Evolutionary conservation across 2,329 filamentous ascomycete genomes (phyloP).

Genomic region (Didymella arachidicola): DNA sequence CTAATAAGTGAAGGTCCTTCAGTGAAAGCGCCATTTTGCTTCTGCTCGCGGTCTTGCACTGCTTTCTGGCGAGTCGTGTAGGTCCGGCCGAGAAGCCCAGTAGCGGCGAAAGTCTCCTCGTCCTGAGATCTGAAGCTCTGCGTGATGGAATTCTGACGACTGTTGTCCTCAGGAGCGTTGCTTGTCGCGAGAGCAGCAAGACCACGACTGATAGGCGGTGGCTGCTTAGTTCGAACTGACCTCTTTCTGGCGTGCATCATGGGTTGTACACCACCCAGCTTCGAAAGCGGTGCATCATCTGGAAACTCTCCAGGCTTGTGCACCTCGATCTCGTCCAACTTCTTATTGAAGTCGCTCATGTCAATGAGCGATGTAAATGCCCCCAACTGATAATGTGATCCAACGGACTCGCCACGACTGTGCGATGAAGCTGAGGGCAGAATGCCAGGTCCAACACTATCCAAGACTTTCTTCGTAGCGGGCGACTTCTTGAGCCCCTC

Average conservation of each 20-base stretch:
- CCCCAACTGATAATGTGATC: slow-evolving; percentile 68
- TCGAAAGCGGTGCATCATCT: slow-evolving; percentile 37
- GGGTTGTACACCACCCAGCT: slow-evolving; percentile 33
- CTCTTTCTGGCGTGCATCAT: slow-evolving; percentile 49
- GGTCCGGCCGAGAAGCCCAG: slow-evolving; percentile 58
- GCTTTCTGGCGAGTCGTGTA: slow-evolving; percentile 58
- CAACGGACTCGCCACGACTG: slow-evolving; percentile 48
- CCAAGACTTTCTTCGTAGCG: slow-evolving; percentile 35
- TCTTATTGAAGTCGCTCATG: slow-evolving; percentile 64
- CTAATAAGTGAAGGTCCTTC: slow-evolving; percentile 67
- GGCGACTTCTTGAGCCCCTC: slow-evolving; percentile 56
- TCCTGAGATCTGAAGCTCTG: slow-evolving; percentile 36
- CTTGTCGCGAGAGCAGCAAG: slow-evolving; percentile 29
- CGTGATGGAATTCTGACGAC: slow-evolving; percentile 32
- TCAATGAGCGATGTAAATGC: slow-evolving; percentile 74
- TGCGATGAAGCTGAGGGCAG: slow-evolving; percentile 32
- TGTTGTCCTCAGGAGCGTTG: slow-evolving; percentile 26
- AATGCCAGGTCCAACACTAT: slow-evolving; percentile 24
- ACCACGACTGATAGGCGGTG: slow-evolving; percentile 45
- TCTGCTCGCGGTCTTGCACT: slow-evolving; percentile 49
- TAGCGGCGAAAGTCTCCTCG: slow-evolving; percentile 55
- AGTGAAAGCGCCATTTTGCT: slow-evolving; percentile 58
- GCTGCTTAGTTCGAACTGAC: slow-evolving; percentile 48
- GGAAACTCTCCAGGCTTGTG: slow-evolving; percentile 37
- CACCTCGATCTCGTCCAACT: slow-evolving; percentile 35